Base-by-base conservation (phyloP, 805 yeast species). In the Metschnikowia drakensbergensis region DNA sequence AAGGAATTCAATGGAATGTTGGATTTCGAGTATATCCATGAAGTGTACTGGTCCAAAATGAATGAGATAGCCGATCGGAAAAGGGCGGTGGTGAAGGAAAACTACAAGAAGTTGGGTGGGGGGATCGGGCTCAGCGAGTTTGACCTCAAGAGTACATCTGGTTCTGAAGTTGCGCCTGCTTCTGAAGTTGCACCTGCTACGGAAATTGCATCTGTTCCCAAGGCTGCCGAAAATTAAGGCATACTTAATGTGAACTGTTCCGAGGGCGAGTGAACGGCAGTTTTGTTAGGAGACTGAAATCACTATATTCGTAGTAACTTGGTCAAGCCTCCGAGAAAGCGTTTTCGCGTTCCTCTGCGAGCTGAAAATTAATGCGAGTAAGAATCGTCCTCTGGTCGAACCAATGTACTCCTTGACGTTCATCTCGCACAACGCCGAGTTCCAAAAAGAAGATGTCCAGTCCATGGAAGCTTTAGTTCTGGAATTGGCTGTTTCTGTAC, bases 61-160 rank as follows among this genome's bases (percentile, higher is more conserved):
- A 71, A 70, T 30, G 58, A 61, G 33, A 71, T 75, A 54, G 75
- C 77, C 3, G 72, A 67, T 25, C 57, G 57, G 35, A 71, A 75
- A 50, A 67, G 68, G 32, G 50, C 57, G 10, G 56, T 57, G 11
- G 70, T 70, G 49, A 49, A 65, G 54, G 47, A 58, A 27, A 72
- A 75, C 51, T 76, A 68, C 52, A 63, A 67, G 36, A 68, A 67
- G 46, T 65, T 79, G 33, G 83, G 83, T 3, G 69, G 71, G 2
- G 58, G 54, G 0, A 72, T 79, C n/a, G 85, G 84, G 3, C 62
- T 79, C 47, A 77, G 82, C 56, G 84, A 80, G 56, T 74, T 63
- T 50, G 83, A 80, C 50, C 68, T 79, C 42, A 75, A 81, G 54
- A 37, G 33, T 26, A 17, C 28, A 11, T 4, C 41, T 23, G 22